Conservation (phyloP, 345 rosid species). For the Brassica carinata region DNA sequence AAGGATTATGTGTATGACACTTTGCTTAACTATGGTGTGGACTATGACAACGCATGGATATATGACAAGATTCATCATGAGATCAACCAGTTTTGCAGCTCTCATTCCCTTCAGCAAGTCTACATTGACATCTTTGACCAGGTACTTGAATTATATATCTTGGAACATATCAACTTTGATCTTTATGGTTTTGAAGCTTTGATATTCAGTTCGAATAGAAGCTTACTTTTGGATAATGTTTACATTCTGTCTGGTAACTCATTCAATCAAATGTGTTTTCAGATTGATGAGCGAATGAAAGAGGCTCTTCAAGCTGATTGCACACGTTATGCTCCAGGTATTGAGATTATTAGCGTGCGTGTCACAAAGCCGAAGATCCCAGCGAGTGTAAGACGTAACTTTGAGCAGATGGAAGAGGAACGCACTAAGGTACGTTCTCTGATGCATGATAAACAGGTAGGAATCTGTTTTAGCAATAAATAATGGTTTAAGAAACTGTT, state of each 20-base stretch:
- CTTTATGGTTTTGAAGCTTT: background rate
- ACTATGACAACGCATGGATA: conserved; percentile 92
- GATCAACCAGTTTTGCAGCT: conserved; percentile 98
- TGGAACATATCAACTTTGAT: background rate
- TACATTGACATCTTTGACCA: conserved; percentile 96
- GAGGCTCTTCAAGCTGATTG: conserved; percentile 93
- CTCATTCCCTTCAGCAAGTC: conserved; percentile 91
- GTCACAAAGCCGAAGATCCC: conserved; percentile 90
- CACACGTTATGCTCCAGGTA: conserved; percentile 90
- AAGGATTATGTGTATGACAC: conserved; percentile 86
- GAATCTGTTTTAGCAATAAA: background rate
- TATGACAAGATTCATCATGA: conserved; percentile 98
- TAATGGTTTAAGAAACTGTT: background rate
- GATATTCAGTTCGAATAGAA: conserved; percentile 1
- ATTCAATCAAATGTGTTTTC: background rate
- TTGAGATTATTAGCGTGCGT: conserved; percentile 85
- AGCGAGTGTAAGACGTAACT: conserved; percentile 72
- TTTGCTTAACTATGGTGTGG: conserved; percentile 77
- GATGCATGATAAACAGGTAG: background rate
- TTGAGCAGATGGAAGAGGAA: conserved; percentile 93
- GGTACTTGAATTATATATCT: conserved; percentile 39
- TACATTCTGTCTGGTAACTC: background rate
- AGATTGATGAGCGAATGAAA: conserved; percentile 97
- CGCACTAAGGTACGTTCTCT: conserved; percentile 69
- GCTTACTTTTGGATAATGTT: background rate